phyloP scores from a whole-genome alignment of 768 basidiomycete genomes.

The Boletus eberwhitei region DNA sequence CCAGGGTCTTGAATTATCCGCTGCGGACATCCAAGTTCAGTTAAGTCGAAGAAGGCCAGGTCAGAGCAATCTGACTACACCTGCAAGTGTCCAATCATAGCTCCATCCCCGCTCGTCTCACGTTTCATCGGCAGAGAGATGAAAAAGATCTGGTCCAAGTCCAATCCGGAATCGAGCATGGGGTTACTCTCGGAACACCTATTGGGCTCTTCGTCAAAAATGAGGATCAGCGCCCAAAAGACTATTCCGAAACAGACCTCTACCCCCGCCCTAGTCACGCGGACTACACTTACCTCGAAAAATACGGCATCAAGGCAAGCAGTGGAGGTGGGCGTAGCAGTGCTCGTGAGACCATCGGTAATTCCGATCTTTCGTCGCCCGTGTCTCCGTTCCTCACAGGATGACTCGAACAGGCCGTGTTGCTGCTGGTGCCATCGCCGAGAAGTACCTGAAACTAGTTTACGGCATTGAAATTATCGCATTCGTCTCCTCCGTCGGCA shows the following conservation, averaged over 20 bases:
- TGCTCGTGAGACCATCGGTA: conserved; percentile 95
- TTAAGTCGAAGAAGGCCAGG: conserved; percentile 90
- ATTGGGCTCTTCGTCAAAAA: conserved; percentile 96
- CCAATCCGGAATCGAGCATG: conserved; percentile 92
- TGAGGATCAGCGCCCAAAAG: conserved; percentile 97
- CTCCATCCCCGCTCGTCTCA: neutral
- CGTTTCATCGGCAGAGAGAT: conserved; percentile 62
- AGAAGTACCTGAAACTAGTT: conserved; percentile 85
- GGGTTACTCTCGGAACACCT: conserved; percentile 94
- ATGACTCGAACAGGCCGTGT: conserved; percentile 65
- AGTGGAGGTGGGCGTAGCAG: conserved; percentile 93
- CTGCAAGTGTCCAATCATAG: conserved; percentile 49
- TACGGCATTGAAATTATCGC: conserved; percentile 94
- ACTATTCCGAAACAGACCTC: conserved; percentile 96
- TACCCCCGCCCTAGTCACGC: conserved; percentile 98
- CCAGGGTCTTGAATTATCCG: conserved; percentile 78
- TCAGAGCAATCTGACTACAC: conserved; percentile 95
- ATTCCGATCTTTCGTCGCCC: conserved; percentile 9
- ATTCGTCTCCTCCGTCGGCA: conserved; percentile 95
- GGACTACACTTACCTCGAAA: conserved; percentile 96
- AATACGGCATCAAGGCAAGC: conserved; percentile 96
- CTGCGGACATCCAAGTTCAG: conserved; percentile 87
- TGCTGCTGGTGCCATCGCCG: conserved; percentile 97
- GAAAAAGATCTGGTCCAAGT: conserved; percentile 93
- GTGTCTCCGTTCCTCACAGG: conserved; percentile 2